phyloP scores from a whole-genome alignment of 352 stramenopile genomes.

The Phytophthora fragariae region DNA sequence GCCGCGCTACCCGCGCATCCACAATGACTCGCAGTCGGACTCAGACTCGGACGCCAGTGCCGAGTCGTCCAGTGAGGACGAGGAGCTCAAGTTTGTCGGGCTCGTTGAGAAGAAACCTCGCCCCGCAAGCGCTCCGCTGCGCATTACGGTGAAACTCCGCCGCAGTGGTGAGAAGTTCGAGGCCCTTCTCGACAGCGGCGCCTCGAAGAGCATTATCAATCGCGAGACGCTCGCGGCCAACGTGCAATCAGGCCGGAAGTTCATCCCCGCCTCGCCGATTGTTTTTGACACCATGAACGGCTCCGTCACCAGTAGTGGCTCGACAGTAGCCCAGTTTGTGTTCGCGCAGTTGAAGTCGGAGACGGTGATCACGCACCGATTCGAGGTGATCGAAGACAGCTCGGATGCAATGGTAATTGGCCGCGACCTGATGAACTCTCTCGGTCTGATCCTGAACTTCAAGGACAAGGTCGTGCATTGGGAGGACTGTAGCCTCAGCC shows the following conservation, averaged over 20 bases:
- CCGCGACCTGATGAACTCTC: slow-evolving; percentile 8
- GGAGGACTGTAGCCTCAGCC: slow-evolving; percentile 6
- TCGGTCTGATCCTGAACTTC: slow-evolving; percentile 14
- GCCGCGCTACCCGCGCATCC: slow-evolving; percentile 8
- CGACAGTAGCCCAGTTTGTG: background rate
- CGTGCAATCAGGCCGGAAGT: background rate
- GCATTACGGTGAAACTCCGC: slow-evolving; percentile 11
- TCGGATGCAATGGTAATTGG: slow-evolving; percentile 16
- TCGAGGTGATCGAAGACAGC: slow-evolving; percentile 15
- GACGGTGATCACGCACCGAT: slow-evolving; percentile 11
- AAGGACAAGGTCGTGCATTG: slow-evolving; percentile 7
- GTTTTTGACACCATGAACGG: slow-evolving; percentile 15
- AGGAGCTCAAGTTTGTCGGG: too few relatives aligned
- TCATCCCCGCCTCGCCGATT: slow-evolving; percentile 1
- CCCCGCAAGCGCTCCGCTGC: slow-evolving; percentile 3
- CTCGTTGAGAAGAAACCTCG: background rate
- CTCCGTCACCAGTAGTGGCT: slow-evolving; percentile 3
- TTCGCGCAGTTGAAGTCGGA: slow-evolving; percentile 2
- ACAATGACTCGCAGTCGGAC: slow-evolving; percentile 6
- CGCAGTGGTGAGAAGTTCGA: background rate
- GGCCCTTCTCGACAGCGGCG: slow-evolving; percentile 11
- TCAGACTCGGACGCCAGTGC: background rate
- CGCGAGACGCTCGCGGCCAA: background rate
- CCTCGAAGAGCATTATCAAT: slow-evolving; percentile 17
- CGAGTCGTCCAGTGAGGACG: background rate